phyloP scores from a whole-genome alignment of 148 eudicot genomes.

The Limonium bicolor region DNA sequence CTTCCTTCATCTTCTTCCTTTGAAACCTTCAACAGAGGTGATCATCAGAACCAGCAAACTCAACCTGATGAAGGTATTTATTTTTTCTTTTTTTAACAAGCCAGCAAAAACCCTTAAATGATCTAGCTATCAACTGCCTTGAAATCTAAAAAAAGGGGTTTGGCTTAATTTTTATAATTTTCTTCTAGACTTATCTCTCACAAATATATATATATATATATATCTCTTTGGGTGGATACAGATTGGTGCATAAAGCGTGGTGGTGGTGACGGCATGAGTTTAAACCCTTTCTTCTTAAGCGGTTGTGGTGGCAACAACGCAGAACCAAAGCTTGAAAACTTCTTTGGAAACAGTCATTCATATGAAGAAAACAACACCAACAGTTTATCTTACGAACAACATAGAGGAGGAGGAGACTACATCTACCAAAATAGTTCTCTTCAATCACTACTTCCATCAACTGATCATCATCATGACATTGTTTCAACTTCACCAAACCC shows the following conservation, averaged over 20 bases:
- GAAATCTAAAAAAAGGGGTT: no score
- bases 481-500: no score
- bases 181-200: background rate
- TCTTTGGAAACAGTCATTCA: background rate
- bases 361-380: no score
- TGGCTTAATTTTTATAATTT: no score
- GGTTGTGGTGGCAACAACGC: background rate
- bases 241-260: conserved; percentile 5
- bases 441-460: background rate
- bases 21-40: conserved; percentile 5
- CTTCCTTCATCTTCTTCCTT: background rate
- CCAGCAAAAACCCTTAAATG: background rate
- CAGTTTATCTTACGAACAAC: background rate
- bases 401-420: conserved; percentile 3
- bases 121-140: no score
- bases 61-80: background rate
- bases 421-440: background rate
- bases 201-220: background rate
- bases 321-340: conserved; percentile 6
- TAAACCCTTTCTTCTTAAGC: background rate
- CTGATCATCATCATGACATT: no score
- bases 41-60: conserved; percentile 6
- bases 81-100: background rate
- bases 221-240: no score
- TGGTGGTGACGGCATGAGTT: conserved; percentile 2